Conservation (phyloP, 257 asterid genomes). For the Fraxinus cuspidata region DNA sequence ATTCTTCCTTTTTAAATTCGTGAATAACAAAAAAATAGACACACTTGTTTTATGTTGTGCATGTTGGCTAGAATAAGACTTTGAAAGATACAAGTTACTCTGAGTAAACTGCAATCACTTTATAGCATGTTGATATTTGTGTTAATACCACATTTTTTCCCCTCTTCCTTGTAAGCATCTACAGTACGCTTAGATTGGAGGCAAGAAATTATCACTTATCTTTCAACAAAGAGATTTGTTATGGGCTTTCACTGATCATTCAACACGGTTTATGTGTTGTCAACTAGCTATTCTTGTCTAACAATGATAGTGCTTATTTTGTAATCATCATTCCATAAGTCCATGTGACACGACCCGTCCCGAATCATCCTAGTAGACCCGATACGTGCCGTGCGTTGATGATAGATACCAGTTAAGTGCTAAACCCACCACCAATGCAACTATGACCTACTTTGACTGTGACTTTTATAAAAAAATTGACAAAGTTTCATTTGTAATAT, state of each 20-base stretch:
- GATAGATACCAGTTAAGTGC: too few species aligned
- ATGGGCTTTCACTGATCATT: constrained; percentile 2
- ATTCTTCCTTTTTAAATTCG: neutral
- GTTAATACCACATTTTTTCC: neutral
- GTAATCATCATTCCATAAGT: neutral
- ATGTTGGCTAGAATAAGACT: neutral
- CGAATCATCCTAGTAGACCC: too few species aligned
- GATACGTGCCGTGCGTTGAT: too few species aligned
- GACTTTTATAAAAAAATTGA: too few species aligned
- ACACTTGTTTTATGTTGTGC: neutral
- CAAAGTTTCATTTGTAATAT: too few species aligned
- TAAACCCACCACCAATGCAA: too few species aligned
- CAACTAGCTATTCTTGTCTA: neutral
- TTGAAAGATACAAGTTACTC: neutral
- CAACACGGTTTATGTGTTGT: constrained; percentile 4
- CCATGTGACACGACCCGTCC: neutral
- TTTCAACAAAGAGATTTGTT: constrained; percentile 1
- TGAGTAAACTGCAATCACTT: neutral
- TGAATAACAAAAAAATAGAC: neutral
- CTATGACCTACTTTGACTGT: too few species aligned
- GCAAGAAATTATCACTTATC: neutral
- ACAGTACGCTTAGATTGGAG: neutral
- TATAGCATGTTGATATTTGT: neutral
- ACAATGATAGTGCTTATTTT: neutral
- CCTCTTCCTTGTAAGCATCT: neutral